Conservation (phyloP, 164 flowering plant genomes). For the Magnolia sinica region DNA sequence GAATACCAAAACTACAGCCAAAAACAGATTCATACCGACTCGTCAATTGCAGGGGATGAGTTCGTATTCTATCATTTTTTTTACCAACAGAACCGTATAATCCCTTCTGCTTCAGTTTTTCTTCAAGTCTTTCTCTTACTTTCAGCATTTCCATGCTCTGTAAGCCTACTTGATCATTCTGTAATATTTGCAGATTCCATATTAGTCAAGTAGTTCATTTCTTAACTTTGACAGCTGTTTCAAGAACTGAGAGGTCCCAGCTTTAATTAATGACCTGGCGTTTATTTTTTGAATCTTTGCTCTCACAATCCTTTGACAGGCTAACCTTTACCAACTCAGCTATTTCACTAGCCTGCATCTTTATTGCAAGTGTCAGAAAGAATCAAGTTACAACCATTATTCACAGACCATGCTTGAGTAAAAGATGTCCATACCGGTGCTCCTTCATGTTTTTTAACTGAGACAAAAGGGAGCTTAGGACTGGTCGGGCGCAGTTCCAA, state of each 20-base stretch:
- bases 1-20: neutral
- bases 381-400: neutral
- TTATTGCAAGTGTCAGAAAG: neutral
- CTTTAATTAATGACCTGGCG: slow-evolving; percentile 34
- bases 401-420: neutral
- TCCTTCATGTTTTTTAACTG: slow-evolving; percentile 22
- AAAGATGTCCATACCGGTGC: slow-evolving; percentile 26
- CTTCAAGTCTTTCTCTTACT: slow-evolving; percentile 78
- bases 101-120: slow-evolving; percentile 72
- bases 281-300: slow-evolving; percentile 31
- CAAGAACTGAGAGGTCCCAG: neutral
- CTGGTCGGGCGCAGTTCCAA: slow-evolving; percentile 20
- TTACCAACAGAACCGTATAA: slow-evolving; percentile 32
- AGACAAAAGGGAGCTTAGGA: slow-evolving; percentile 3
- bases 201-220: neutral
- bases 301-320: slow-evolving; percentile 16
- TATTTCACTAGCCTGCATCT: slow-evolving; percentile 28
- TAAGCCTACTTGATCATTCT: slow-evolving; percentile 45
- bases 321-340: slow-evolving; percentile 24
- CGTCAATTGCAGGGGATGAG: slow-evolving; percentile 26
- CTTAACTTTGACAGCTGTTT: neutral
- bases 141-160: slow-evolving; percentile 86
- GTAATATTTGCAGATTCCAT: slow-evolving; percentile 17
- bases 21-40: slow-evolving; percentile 41
- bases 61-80: slow-evolving; percentile 31